Conservation (phyloP, 768 basidiomycete species). For the Leccinum broughii region DNA sequence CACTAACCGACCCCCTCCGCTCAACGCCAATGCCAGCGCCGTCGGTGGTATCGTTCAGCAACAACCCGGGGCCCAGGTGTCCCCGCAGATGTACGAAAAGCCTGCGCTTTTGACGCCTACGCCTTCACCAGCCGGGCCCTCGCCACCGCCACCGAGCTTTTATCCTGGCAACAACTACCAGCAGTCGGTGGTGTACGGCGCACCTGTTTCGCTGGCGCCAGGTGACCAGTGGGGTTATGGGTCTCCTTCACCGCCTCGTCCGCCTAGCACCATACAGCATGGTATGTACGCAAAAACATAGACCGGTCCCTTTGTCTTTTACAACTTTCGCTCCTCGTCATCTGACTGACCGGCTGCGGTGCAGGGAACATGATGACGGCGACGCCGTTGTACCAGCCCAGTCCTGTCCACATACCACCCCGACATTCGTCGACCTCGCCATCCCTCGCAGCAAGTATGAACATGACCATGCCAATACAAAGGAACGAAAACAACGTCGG, state of each 20-base stretch:
- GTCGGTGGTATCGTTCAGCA: conserved; percentile 41
- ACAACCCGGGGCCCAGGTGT: conserved; percentile 50
- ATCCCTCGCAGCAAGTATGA: conserved; percentile 10
- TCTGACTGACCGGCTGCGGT: neutral
- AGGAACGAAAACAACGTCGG: conserved; percentile 14
- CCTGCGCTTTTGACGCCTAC: conserved; percentile 43
- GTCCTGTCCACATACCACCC: conserved; percentile 25
- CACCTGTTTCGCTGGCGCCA: conserved; percentile 8
- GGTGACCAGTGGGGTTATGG: conserved; percentile 23
- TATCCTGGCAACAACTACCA: conserved; percentile 17
- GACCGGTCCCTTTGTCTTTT: neutral
- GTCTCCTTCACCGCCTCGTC: conserved; percentile 18
- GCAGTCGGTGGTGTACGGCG: conserved; percentile 26
- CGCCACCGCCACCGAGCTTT: conserved; percentile 47
- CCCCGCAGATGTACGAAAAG: conserved; percentile 41
- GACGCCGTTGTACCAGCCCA: conserved; percentile 31
- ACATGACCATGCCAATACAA: conserved; percentile 4
- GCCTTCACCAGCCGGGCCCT: conserved; percentile 34
- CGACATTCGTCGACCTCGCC: conserved; percentile 27
- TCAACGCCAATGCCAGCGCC: conserved; percentile 20
- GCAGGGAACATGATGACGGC: neutral
- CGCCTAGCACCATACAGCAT: neutral
- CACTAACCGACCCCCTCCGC: conserved; percentile 22
- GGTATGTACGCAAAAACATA: neutral
- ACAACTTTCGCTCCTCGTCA: neutral